Conservation (phyloP, 768 basidiomycete genomes). For the Tremella fuciformis region DNA sequence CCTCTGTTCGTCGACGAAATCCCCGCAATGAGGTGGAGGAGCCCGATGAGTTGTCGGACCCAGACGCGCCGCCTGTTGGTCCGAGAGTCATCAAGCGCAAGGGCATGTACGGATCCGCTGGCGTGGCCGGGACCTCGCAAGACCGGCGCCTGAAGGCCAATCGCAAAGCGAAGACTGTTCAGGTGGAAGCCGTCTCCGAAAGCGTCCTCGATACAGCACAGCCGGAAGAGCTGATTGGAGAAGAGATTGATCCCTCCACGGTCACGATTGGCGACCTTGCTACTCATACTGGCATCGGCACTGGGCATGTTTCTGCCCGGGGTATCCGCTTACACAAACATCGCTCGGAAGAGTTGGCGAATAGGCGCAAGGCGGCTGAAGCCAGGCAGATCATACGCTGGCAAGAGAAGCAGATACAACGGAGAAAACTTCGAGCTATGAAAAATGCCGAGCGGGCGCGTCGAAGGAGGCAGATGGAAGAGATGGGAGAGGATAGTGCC, state of each 20-base stretch:
- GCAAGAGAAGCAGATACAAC: conserved; percentile 16
- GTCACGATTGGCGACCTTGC: conserved; percentile 19
- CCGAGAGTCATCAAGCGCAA: too few relatives aligned
- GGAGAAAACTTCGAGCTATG: conserved; percentile 20
- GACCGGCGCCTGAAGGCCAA: too few relatives aligned
- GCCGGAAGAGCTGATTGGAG: conserved; percentile 23
- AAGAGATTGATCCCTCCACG: conserved; percentile 15
- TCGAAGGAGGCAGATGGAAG: not conserved
- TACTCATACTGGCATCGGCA: conserved; percentile 6
- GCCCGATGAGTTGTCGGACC: conserved; percentile 20
- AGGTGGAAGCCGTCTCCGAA: too few relatives aligned
- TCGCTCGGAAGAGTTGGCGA: conserved; percentile 4
- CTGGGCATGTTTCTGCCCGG: conserved; percentile 21
- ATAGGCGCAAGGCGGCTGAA: conserved; percentile 1
- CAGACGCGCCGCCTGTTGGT: conserved; percentile 1
- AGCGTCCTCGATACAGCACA: not conserved
- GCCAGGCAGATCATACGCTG: conserved; percentile 8
- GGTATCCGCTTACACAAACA: conserved; percentile 14
- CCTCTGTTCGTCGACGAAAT: too few relatives aligned
- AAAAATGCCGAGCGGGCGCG: conserved; percentile 6
- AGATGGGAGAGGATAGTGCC: conserved; percentile 21
- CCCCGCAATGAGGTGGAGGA: conserved; percentile 15
- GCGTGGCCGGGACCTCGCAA: too few relatives aligned
- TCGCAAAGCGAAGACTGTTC: too few relatives aligned
- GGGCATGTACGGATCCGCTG: too few relatives aligned